phyloP scores from a whole-genome alignment of 23 red algal genomes.

The Gracilaria vermiculophylla region DNA sequence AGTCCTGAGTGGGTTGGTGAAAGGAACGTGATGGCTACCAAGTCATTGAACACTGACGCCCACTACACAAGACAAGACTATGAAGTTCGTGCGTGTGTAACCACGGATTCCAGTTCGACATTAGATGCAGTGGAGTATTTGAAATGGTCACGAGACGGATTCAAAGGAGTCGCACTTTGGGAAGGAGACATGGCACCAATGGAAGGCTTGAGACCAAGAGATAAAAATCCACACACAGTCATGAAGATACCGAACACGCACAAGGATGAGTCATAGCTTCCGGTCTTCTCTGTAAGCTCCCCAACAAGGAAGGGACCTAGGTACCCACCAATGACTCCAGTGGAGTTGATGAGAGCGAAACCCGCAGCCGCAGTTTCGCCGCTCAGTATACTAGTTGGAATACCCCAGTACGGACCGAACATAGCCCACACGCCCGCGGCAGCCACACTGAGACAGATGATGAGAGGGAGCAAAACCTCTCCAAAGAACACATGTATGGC shows the following conservation, averaged over 20 bases:
- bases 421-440: conserved; percentile 66
- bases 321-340: conserved; percentile 63
- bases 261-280: conserved; percentile 46
- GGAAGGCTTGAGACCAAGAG: conserved; percentile 36
- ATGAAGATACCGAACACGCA: conserved; percentile 54
- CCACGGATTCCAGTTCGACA: conserved; percentile 1
- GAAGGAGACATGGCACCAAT: conserved; percentile 34
- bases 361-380: conserved; percentile 61
- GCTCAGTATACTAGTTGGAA: conserved; percentile 54
- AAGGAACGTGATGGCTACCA: not conserved
- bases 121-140: conserved; percentile 22
- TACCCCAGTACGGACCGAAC: conserved; percentile 69
- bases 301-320: conserved; percentile 67
- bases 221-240: conserved; percentile 30
- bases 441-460: conserved; percentile 44
- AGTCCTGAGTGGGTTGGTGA: not conserved
- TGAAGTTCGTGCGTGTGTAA: conserved; percentile 4
- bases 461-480: conserved; percentile 26
- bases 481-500: conserved; percentile 32
- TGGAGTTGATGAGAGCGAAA: conserved; percentile 71
- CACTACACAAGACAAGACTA: conserved; percentile 10
- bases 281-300: conserved; percentile 40
- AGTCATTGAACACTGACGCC: not conserved
- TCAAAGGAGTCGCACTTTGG: conserved; percentile 42
- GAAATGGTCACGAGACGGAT: conserved; percentile 3